phyloP scores from a whole-genome alignment of 139 green algal genomes.

The Tetradesmus lagerheimii region DNA sequence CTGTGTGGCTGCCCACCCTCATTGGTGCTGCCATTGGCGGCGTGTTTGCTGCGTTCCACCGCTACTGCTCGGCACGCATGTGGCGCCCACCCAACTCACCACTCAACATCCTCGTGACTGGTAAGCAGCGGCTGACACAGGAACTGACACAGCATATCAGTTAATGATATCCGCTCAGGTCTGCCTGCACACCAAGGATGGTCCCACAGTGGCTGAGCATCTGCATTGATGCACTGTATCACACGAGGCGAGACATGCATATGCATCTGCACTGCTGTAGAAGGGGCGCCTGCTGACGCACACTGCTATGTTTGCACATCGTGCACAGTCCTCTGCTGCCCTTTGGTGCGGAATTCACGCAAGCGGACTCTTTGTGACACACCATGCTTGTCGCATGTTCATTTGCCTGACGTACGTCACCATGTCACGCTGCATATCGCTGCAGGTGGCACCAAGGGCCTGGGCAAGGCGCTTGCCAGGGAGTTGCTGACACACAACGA shows the following conservation, averaged over 20 bases:
- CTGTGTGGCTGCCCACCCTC: slow-evolving; percentile 50
- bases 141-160: no score
- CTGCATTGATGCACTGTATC: no score
- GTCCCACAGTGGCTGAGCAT: slow-evolving; percentile 26
- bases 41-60: slow-evolving; percentile 65
- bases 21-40: slow-evolving; percentile 61
- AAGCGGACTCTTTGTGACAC: no score
- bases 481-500: slow-evolving; percentile 78
- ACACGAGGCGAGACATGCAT: no score
- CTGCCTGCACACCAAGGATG: no score
- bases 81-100: slow-evolving; percentile 63
- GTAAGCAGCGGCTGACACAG: not conserved
- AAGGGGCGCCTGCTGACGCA: slow-evolving; percentile 48
- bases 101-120: slow-evolving; percentile 82
- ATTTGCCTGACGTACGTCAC: no score
- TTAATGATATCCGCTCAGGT: no score
- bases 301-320: not conserved
- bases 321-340: not conserved
- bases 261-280: slow-evolving; percentile 33
- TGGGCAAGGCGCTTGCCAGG: slow-evolving; percentile 88
- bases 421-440: no score
- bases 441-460: slow-evolving; percentile 63
- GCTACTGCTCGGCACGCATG: slow-evolving; percentile 58
- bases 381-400: no score
- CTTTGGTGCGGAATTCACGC: not conserved